Percentiles rank a stretch among this genome's conserved stretches.
These are phyloP conservation scores for Aureobasidium mangrovei DNA, from an alignment of 2,329 filamentous ascomycete species.

Conservation along the genomic window DNA sequence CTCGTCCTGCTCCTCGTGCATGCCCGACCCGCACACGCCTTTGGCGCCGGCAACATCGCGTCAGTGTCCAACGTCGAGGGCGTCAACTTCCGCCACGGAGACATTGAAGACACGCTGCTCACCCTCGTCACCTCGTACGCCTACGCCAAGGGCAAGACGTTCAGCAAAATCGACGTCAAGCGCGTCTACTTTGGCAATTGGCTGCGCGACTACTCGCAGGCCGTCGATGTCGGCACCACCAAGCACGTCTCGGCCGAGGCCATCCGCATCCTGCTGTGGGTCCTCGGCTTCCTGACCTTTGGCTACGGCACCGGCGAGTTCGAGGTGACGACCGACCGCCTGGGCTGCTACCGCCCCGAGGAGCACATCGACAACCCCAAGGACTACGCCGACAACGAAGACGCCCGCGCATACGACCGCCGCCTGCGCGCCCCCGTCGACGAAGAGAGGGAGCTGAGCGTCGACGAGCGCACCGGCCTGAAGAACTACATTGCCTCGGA, in stretches of 20 bases:
- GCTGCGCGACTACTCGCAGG: slow-evolving; percentile 45
- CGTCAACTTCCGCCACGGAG: slow-evolving; percentile 45
- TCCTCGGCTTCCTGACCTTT: slow-evolving; percentile 48
- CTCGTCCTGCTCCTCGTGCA: slow-evolving; percentile 15
- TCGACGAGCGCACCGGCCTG: slow-evolving; percentile 65
- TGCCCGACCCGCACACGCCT: slow-evolving; percentile 28
- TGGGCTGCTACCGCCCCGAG: slow-evolving; percentile 43
- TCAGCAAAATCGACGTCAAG: slow-evolving; percentile 32
- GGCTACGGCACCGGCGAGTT: slow-evolving; percentile 50
- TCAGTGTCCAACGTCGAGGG: slow-evolving; percentile 37
- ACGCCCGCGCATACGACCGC: slow-evolving; percentile 73
- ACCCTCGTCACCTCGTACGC: slow-evolving; percentile 14
- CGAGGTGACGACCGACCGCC: slow-evolving; percentile 45
- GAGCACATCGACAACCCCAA: slow-evolving; percentile 47
- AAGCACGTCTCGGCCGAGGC: slow-evolving; percentile 46
- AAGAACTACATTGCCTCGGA: slow-evolving; percentile 99
- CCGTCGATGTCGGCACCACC: slow-evolving; percentile 46
- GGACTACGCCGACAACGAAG: slow-evolving; percentile 70
- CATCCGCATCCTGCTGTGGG: slow-evolving; percentile 46
- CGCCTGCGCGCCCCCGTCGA: slow-evolving; percentile 71
- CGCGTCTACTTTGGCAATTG: slow-evolving; percentile 35
- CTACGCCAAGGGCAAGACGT: slow-evolving; percentile 19
- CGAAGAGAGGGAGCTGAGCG: slow-evolving; percentile 34
- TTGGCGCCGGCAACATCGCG: slow-evolving; percentile 42
- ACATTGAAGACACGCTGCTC: slow-evolving; percentile 42